Evolutionary conservation across 106 monocot genomes (phyloP), one percentile per base, ranked within the genome.

Genomic region (Triglochin maritima): DNA sequence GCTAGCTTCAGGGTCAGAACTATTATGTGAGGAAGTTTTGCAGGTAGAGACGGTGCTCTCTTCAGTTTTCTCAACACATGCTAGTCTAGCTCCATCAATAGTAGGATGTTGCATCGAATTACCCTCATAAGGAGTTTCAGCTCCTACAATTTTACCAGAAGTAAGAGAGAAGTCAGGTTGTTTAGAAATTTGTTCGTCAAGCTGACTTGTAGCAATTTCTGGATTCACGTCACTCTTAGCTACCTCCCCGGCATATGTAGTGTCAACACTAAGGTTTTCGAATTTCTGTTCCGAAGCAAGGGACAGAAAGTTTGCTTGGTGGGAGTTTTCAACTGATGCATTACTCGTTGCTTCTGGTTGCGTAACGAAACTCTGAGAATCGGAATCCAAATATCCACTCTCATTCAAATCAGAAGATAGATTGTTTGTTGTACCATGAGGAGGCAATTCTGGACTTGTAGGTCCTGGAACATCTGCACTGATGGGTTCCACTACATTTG

Each of bases 281-380:
- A 49, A 48, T 48, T 17, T 45, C 14, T 64, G 15, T 64, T 48
- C 49, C 7, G 47, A 49, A 7, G 64, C 14, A 64, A 15, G 10
- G 5, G 46, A 64, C 14, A 55, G 67, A 66, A 14, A 67, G n/a
- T 75, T 62, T 46, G 68, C 49, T 9, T 51, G 60, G 52, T 65
- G 66, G 58, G 61, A 59, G 64, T 42, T 72, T 64, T 79, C 74
- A 65, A 73, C 64, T 60, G 75, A 66, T 65, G 69, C 42, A 7
- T 54, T 49, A 17, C 48, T 68, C 62, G 29, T 29, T 29, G 64
- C 60, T 50, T 57, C 66, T 44, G 63, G 43, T 64, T 65, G 62
- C 11, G 10, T 42, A 4, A 11, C 69, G 29, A 29, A 72, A n/a
- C 57, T 49, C 46, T 63, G 52, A 58, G 56, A 65, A 66, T 44